Base-by-base conservation (phyloP, 2,329 filamentous ascomycete genomes). In the Penicillium oxalicum region DNA sequence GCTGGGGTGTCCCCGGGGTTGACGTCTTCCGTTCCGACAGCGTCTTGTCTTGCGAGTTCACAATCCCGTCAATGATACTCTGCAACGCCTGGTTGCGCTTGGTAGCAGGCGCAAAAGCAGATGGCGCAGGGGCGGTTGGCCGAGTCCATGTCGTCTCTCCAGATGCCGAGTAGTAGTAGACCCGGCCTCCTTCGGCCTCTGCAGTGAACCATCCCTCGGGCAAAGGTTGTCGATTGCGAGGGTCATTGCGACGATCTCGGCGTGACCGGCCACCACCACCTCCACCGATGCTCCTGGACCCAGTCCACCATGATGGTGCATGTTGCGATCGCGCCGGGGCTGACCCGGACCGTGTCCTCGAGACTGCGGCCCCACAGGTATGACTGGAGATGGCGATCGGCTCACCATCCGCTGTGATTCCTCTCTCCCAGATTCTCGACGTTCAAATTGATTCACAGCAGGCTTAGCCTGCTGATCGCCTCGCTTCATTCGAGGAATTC, bases 401-500 rank as follows among this genome's bases (percentile, higher is more conserved):
- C 26, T 77, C 66, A 9, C 75, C 74, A 74, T 74, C 52, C 75
- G 74, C 55, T 76, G 72, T 44, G 70, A 73, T 45, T 70, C 68
- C 41, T 80, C 76, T 18, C 75, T 72, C 11, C 66, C 66, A 36
- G 71, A 70, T 50, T 79, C 76, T 36, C 74, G 67, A 50, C 84
- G 79, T 50, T 82, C 80, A 43, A 79, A 78, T 48, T 86, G 83
- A 47, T 86, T 86, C 26, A 79, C 76, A 57, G 81, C 81, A 28
- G 78, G 74, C 39, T 69, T 58, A 65, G 68, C 53, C 66, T 68
- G 41, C 66, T 68, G 41, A 64, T 61, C 53, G 67, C 80, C 89
- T 49, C 87, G 73, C 73, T 95, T 94, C 73, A 93, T 88, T 49
- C 91, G 82, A 34, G 89, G 89, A 63, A 98, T 98, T 51, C 93